Evolutionary conservation across 2,329 filamentous ascomycete genomes (phyloP), one percentile per base, ranked within the genome.

Genomic region (Didymella arachidicola): DNA sequence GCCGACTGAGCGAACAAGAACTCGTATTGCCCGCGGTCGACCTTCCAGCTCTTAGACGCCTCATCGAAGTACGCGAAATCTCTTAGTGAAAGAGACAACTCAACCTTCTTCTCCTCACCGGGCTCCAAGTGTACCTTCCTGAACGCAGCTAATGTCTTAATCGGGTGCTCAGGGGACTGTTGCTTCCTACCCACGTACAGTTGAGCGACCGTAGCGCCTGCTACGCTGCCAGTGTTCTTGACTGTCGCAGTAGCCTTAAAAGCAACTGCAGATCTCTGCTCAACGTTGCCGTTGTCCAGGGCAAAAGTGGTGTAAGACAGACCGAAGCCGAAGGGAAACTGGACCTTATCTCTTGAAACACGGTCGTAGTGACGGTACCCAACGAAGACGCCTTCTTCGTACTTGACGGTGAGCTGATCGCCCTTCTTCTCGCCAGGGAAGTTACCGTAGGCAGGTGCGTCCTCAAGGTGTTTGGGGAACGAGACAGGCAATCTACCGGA

Each of bases 91-190:
- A 74, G 48, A 3, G 56, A 32, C 7, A 93, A 79, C n/a, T 81
- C 78, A 2, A 87, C 85, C 7, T 66, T 79, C 77, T 85, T 83
- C 43, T 78, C 82, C 77, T 89, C 82, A 4, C 85, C 86, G 1
- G 82, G 78, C 43, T 84, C 79, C 3, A 91, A 74, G 48, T 77
- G 80, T 0, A 89, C 82, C 75, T 90, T 91, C 61, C 84, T 82
- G 67, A 91, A 91, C 0, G 87, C 87, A 8, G 84, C 86, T 3
- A 91, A 79, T 72, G 90, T 88, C 77, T 91, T 90, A 61, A 86
- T 82, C 0, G 88, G 88, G 44, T 89, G 79, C 12, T 71, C 63
- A 1, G 60, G 45, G 1, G 62, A 64, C 12, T 49, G 60, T 11
- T 67, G 51, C 29, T 11, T 82, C 81, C 53, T 89, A 75, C 44